phyloP scores from a whole-genome alignment of 2,329 filamentous ascomycete genomes.

The Teratosphaeria nubilosa region DNA sequence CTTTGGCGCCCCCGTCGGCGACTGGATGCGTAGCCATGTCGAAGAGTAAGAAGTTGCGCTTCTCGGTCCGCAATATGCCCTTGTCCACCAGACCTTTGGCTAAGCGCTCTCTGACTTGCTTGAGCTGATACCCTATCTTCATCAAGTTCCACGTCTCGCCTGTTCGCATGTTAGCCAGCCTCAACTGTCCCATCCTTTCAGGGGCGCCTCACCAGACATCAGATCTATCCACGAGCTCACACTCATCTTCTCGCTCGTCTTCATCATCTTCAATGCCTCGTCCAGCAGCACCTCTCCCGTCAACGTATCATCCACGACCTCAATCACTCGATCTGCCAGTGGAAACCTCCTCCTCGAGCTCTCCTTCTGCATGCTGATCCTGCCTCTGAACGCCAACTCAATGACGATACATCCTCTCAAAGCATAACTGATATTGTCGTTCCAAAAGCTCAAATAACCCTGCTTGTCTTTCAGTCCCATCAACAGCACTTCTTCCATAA shows the following conservation, averaged over 20 bases:
- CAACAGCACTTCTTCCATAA: conserved; percentile 97
- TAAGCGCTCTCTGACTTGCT: conserved; percentile 94
- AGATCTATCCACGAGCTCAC: conserved; percentile 98
- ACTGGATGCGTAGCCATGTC: conserved; percentile 99
- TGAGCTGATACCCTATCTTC: conserved; percentile 99
- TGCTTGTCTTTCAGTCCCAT: conserved; percentile 98
- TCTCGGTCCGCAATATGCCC: conserved; percentile 94
- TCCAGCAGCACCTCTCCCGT: conserved; percentile 96
- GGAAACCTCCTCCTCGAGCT: conserved; percentile 84
- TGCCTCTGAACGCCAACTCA: conserved; percentile 88
- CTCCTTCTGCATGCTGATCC: conserved; percentile 98
- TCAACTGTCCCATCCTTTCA: background rate
- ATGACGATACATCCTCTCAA: conserved; percentile 96
- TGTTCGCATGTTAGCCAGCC: conserved; percentile 32
- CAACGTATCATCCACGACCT: conserved; percentile 91
- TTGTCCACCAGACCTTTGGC: conserved; percentile 98
- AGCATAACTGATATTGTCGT: conserved; percentile 98
- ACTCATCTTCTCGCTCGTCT: conserved; percentile 99
- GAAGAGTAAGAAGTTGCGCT: conserved; percentile 98
- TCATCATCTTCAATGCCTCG: conserved; percentile 99
- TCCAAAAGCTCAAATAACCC: conserved; percentile 99
- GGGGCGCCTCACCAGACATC: conserved; percentile 71
- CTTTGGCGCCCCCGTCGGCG: conserved; percentile 90
- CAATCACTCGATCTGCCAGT: conserved; percentile 83
- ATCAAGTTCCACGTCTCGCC: conserved; percentile 99